phyloP scores from a whole-genome alignment of 148 eudicot genomes.

The Cornus suecica region DNA sequence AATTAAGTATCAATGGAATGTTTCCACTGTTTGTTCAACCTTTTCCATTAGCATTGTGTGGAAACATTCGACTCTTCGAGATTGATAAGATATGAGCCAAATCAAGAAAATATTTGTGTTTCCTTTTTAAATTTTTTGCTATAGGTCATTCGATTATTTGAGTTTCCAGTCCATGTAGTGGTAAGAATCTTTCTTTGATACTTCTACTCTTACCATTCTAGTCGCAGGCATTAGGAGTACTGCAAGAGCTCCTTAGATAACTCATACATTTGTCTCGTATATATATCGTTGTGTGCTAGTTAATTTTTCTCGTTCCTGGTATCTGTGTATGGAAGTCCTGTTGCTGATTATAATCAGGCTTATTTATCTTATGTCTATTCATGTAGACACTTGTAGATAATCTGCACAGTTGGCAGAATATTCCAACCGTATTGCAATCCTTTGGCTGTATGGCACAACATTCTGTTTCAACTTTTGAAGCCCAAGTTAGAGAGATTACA shows the following conservation, averaged over 20 bases:
- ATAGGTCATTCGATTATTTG: neutral
- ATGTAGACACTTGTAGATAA: constrained; percentile 63
- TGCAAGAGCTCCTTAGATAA: neutral
- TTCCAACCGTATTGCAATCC: constrained; percentile 78
- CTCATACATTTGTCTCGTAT: neutral
- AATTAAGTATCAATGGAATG: too few relatives aligned
- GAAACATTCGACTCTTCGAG: too few relatives aligned
- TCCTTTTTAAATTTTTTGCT: neutral
- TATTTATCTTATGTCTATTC: neutral
- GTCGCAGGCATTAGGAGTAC: neutral
- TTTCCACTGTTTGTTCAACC: too few relatives aligned
- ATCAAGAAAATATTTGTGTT: too few relatives aligned
- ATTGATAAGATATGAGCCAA: too few relatives aligned
- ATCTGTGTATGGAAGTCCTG: neutral
- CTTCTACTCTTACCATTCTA: neutral
- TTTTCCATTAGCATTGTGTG: too few relatives aligned
- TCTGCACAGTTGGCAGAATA: constrained; percentile 46
- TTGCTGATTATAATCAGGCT: neutral
- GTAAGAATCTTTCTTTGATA: neutral
- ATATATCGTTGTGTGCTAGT: neutral
- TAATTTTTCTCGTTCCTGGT: constrained; percentile 9
- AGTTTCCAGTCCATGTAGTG: neutral
- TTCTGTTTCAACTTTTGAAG: constrained; percentile 55
- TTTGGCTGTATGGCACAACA: constrained; percentile 80
- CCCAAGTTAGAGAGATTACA: constrained; percentile 47